Evolutionary conservation across 192 early-diverging fungal species (phyloP), one percentile per base, ranked within the genome.

Genomic region (Umbelopsis sp.): DNA sequence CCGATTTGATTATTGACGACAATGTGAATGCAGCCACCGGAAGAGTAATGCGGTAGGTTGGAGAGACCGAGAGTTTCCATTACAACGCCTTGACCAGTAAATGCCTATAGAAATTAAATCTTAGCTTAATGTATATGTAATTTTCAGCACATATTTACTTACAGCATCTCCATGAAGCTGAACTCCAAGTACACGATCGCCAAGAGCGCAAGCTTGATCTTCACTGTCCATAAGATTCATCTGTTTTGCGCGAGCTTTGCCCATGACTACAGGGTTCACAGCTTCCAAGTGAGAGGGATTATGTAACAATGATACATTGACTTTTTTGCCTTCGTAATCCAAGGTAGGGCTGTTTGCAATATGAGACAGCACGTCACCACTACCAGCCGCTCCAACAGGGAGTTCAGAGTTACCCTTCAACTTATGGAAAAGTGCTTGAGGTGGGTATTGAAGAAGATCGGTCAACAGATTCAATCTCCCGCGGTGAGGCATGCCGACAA

Each of bases 1-100:
- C 93, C 93, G 58, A 98, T 89, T 82, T 98, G 97, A 82, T 98
- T 98, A 79, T 98, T 98, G 74, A 98, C 95, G 52, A 98, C 97
- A 71, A 98, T 86, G 73, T 98, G 97, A n/a, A 98, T 78, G 4
- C 94, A 94, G 20, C 97, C 97, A 76, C 97, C 97, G 1, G 92
- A 91, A 10, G 92, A 92, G 81, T 93, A 98, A 71, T 97, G 97
- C 6, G 97, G 95, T 52, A 98, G 80, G 74, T 97, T 97, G 20
- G 97, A 97, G 30, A 98, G 76, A 7, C 94, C 95, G 45, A 98
- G 82, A n/a, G 94, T 92, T 77, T 98, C 97, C 85, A 94, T 97
- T 18, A 97, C 93, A 10, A 97, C 92, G 30, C 97, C 97, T 80
- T 93, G 92, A 11, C 92, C 92, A 0, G 92, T 86, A 61, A 92